Percentiles rank a stretch among this genome's conserved stretches.
These are phyloP conservation scores for Zasmidium citrigriseum DNA, from an alignment of 2,329 filamentous ascomycete genomes.

Conservation along the genomic window DNA sequence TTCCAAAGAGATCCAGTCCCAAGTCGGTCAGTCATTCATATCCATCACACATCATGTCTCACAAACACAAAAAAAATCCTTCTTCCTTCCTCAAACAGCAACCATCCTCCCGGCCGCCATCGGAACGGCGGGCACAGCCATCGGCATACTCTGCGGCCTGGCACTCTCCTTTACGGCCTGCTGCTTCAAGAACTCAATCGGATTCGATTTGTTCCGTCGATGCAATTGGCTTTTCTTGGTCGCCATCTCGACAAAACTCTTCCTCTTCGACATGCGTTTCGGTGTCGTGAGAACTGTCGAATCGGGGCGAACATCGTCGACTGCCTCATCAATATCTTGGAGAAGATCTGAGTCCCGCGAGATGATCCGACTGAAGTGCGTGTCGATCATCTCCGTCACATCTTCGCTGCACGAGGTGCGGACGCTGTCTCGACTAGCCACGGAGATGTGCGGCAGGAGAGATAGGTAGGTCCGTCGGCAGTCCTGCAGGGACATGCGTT, in stretches of 20 bases:
- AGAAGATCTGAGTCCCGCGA: not conserved
- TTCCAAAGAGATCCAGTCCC: no score
- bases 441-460: conserved; percentile 22
- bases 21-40: not conserved
- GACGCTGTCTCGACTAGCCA: conserved; percentile 13
- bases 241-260: conserved; percentile 12
- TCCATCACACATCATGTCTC: not conserved
- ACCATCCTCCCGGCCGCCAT: not conserved
- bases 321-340: not conserved
- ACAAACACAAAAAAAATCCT: not conserved
- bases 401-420: conserved; percentile 1
- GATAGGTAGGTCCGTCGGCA: conserved; percentile 19
- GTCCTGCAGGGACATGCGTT: conserved; percentile 20
- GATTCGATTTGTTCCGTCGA: conserved; percentile 14
- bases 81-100: not conserved
- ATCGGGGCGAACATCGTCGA: conserved; percentile 9
- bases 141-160: conserved; percentile 8
- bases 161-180: conserved; percentile 7
- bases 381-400: conserved; percentile 9
- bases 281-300: conserved; percentile 9
- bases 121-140: not conserved
- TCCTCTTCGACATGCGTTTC: conserved; percentile 7
- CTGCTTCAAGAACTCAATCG: conserved; percentile 14
- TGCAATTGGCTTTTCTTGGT: conserved; percentile 5
- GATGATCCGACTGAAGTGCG: conserved; percentile 21